Evolutionary conservation across 73 alveolate genomes (phyloP), one percentile per base, ranked within the genome.

Genomic region (Paramecium tetraurelia): DNA sequence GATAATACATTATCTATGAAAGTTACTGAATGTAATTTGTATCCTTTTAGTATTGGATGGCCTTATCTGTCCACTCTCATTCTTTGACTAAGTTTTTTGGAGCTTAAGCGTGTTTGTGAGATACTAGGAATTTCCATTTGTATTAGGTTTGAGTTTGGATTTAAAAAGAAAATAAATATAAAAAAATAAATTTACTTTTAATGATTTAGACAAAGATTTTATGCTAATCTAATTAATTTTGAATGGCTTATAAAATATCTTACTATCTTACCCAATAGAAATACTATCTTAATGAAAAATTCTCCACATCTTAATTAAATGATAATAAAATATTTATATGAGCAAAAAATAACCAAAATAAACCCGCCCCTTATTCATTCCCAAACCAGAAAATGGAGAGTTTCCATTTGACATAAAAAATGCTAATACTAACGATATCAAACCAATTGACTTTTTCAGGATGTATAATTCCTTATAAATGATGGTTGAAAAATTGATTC

Each of bases 361-460:
- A 80, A 22, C 90, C 43, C 90, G 90, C 57, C 90, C 90, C 27
- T 63, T 80, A 21, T 80, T 41, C 90, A 48, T 80, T 24, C 90
- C 90, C 8, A 80, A 80, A 63, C 90, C 90, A n/a, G 90, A 80
- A 46, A 24, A 80, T 29, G 72, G 90, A 36, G 90, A 80, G 8
- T 80, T 80, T 27, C 90, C 90, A n/a, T 80, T 80, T 46, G 72
- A 80, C 20, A 44, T 44, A 0, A 43, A 48, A 27, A 63, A 80
- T 41, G 57, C 21, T 44, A 27, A 31, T 22, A 33, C 63, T 20
- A 68, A 75, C 38, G 90, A 80, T 20, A 11, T 80, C n/a, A 80
- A 44, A 31, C 70, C 41, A 8, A 43, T 80, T 21, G 90, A 80
- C 44, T 80, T 20, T 80, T 80, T 20, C 20, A 80, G 90, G 48